phyloP scores from a whole-genome alignment of 768 basidiomycete species.

The Wakefieldia striispora region DNA sequence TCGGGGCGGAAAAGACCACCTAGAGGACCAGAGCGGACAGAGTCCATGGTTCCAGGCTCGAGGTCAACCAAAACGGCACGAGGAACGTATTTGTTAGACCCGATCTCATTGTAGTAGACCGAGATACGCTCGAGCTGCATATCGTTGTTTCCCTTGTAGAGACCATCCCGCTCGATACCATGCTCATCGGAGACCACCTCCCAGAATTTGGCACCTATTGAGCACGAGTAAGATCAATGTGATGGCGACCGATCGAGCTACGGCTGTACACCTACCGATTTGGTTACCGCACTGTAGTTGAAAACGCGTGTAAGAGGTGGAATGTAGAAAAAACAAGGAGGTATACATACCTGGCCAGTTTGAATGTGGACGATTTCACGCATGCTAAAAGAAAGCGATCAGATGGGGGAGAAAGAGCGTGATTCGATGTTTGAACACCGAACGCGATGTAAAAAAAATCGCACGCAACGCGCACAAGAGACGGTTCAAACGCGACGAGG shows the following conservation, averaged over 20 bases:
- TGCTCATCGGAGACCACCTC: conserved; percentile 99
- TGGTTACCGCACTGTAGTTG: conserved; percentile 91
- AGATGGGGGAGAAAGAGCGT: conserved; percentile 19
- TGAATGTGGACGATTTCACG: conserved; percentile 99
- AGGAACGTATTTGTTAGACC: conserved; percentile 95
- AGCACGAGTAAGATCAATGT: conserved; percentile 18
- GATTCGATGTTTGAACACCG: conserved; percentile 19
- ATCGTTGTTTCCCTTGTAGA: conserved; percentile 91
- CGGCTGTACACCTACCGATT: conserved; percentile 67
- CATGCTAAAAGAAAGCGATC: conserved; percentile 58
- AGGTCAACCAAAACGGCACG: conserved; percentile 97
- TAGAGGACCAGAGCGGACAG: conserved; percentile 85
- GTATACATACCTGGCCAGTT: conserved; percentile 82
- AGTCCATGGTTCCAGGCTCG: conserved; percentile 97
- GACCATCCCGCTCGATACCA: conserved; percentile 90
- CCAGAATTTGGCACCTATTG: conserved; percentile 90
- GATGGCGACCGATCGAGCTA: conserved; percentile 8
- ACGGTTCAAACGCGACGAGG: conserved; percentile 18
- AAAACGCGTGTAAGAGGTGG: conserved; percentile 29
- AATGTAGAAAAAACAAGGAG: background rate
- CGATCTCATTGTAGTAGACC: conserved; percentile 97
- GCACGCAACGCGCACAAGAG: conserved; percentile 29
- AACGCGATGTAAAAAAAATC: conserved; percentile 17
- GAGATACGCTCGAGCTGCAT: conserved; percentile 96
- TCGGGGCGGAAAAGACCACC: conserved; percentile 95